Base-by-base conservation (phyloP, 805 yeast genomes). In the Hyphopichia homilentoma region DNA sequence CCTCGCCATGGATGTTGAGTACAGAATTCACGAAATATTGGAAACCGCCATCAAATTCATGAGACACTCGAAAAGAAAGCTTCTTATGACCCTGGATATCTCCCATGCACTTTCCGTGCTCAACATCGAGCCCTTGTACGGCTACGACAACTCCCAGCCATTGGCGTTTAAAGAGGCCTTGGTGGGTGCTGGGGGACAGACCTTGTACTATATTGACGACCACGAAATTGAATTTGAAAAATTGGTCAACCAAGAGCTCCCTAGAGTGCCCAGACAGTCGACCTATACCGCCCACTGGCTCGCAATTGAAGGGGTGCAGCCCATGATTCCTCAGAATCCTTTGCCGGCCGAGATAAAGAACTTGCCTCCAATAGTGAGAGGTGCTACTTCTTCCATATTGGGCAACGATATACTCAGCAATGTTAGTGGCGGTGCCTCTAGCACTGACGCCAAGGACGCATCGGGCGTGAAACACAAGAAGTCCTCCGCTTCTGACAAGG, bases 1-100 rank as follows among this genome's bases (percentile, higher is more conserved):
- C 41, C 65, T 93, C 40, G 97, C 99, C 5, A 93, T 93, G 98
- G 99, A 93, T 55, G 94, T 93, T n/a, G 99, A 93, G 62, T 93
- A 94, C 57, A 75, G 98, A 41, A 85, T 93, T 43, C 90, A 90
- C 56, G 97, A 93, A 61, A 84, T 93, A 24, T 66, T 94, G 39
- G 98, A 93, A 56, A 95, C 93, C 44, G 97, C 98, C 14, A 78
- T 84, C 35, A 93, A 93, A 57, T 90, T 90, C 59, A 93, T 90
- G 90, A 74, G 96, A 45, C 97, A 93, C 58, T 79, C 93, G 17
- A 90, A 89, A 57, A 68, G 97, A 29, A 82, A 84, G 39, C 74
- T 84, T 0, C 63, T 93, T 22, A 78, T 87, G 17, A 85, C 96
- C 0, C 71, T 75, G 27, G 98, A 93, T 59, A 76, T 93, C 26